Percentiles rank a stretch among this genome's conserved stretches.
phyloP scores from a whole-genome alignment of 305 asterid species.

The Solanum hybrid region DNA sequence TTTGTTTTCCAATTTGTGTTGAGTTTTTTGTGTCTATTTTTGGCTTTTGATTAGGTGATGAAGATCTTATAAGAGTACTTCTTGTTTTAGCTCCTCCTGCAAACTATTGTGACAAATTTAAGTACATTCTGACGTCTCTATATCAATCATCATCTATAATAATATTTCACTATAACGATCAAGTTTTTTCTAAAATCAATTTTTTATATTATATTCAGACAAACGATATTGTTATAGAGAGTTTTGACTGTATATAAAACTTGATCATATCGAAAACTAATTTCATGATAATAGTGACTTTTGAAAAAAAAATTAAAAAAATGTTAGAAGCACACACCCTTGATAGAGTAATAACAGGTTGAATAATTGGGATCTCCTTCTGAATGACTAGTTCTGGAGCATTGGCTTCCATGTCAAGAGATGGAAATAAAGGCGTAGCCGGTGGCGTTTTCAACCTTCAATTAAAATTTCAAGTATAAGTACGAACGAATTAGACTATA shows the following conservation, averaged over 20 bases:
- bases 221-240: background rate
- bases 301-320: background rate
- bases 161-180: background rate
- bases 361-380: slow-evolving; percentile 51
- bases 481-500: background rate
- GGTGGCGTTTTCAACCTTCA: slow-evolving; percentile 79
- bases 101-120: slow-evolving; percentile 32
- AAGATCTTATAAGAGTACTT: slow-evolving; percentile 8
- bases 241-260: background rate
- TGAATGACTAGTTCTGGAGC: slow-evolving; percentile 39
- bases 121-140: background rate
- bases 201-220: background rate
- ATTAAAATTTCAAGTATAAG: background rate
- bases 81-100: slow-evolving; percentile 23
- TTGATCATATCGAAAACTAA: background rate
- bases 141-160: background rate
- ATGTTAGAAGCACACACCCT: slow-evolving; percentile 30
- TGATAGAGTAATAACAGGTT: slow-evolving; percentile 29
- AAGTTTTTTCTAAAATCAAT: background rate
- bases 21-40: slow-evolving; percentile 26
- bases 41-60: slow-evolving; percentile 28
- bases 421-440: slow-evolving; percentile 73
- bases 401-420: slow-evolving; percentile 73
- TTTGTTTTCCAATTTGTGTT: slow-evolving; percentile 34
- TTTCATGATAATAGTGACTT: background rate